Base-by-base conservation (phyloP, 2,329 filamentous ascomycete genomes). In the Sphaerulina vaccinii region DNA sequence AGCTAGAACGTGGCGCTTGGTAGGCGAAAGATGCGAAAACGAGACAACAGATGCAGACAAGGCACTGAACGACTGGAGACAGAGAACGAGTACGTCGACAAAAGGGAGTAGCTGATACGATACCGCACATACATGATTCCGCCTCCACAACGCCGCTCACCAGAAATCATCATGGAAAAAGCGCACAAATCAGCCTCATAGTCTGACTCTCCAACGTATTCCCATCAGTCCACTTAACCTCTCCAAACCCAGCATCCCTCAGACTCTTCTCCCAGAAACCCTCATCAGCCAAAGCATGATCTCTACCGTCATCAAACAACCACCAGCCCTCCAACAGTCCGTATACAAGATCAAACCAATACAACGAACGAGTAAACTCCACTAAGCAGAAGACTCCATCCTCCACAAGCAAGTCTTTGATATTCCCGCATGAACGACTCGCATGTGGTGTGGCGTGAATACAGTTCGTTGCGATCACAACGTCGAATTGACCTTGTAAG, bases 1-100 rank as follows among this genome's bases (percentile, higher is more conserved):
- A 58, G 79, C 81, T 44, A 81, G 90, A 68, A 95, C 88, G 1
- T 97, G 93, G 92, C 78, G 79, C 0, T 68, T 95, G 21, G 79
- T 96, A 2, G 79, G 78, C 35, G 87, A 91, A 65, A 79, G 90
- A 60, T 97, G 93, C 67, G 81, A 71, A 6, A 80, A 78, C 41
- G 72, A 75, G 33, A 75, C 74, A 1, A 77, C 74, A 13, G 89
- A 85, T 79, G 64, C 59, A 16, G 84, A 90, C 64, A 76, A 79
- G 52, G 85, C 83, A 1, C 67, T 89, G 40, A 78, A 80, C 56
- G 71, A 70, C 32, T 90, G 88, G 87, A 74, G 78, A 59, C 75
- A 49, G 46, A 32, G 47, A 37, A 56, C 52, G 18, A 38, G 42
- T 10, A 40, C 45, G 10, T 35, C 27, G 29, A 23, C 27, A 10